Base-by-base conservation (phyloP, 2,329 filamentous ascomycete species). In the Trichoderma gracile region DNA sequence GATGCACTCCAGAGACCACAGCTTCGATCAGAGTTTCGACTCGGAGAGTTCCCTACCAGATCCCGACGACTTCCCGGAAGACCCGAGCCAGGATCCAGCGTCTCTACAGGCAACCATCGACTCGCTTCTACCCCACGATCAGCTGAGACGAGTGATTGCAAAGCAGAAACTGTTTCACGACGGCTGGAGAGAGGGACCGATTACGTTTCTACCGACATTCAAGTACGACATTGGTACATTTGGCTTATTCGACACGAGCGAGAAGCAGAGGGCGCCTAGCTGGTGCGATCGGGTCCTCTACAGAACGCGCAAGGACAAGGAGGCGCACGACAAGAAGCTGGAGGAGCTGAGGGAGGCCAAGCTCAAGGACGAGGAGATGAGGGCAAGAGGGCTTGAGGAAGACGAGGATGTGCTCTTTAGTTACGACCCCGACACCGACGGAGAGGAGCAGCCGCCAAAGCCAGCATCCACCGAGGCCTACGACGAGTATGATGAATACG, bases 211-310 rank as follows among this genome's bases (percentile, higher is more conserved):
- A 17, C 95, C 95, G 1, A 96, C 95, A 0, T 99, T 99, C 77
- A 99, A 99, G 76, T 99, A 99, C 70, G 96, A 99, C 72, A 83
- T 97, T 30, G 95, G 95, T n/a, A 96, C 90, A 33, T 86, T 97
- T 38, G 91, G 91, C 2, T 84, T 93, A 33, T 99, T 97, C 74
- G 96, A 99, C 77, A 92, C 93, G 0, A 97, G 93, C 69, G 95
- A 98, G 74, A 99, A 99, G 79, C 89, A 89, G 68, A 86, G 96
- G 60, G 90, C 91, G 2, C 95, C 95, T 3, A 97, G 93, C 73
- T 99, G 95, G 94, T 99, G 95, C 74, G 95, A 99, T 77, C 89
- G 95, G 17, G 93, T 99, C 52, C 77, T 99, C 0, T 99, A 88
- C 74, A 85, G 94, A 8, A 95, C 92, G 2, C 86, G 89, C 46